Evolutionary conservation across 257 asterid genomes (phyloP).

Genomic region (Paulownia fortunei): DNA sequence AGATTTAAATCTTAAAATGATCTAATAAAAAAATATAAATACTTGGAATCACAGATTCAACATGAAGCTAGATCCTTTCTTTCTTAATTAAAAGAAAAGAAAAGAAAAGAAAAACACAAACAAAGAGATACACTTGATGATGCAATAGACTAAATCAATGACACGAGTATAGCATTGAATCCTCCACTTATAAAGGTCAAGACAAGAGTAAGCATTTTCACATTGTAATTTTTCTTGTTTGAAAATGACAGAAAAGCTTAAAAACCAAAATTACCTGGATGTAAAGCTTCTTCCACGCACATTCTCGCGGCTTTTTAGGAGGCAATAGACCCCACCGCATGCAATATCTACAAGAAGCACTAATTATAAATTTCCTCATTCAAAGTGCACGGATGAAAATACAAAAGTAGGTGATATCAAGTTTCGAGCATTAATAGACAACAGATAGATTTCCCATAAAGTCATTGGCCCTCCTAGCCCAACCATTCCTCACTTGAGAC

Average conservation of each 20-base stretch:
- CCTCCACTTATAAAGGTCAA: not conserved
- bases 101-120: not conserved
- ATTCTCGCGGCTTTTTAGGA: conserved; percentile 75
- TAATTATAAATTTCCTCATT: not conserved
- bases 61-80: not conserved
- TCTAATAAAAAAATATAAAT: not conserved
- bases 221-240: not conserved
- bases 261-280: conserved; percentile 42
- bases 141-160: conserved; percentile 8
- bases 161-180: not conserved
- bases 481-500: not conserved
- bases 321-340: conserved; percentile 94
- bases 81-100: not conserved
- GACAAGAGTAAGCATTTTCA: not conserved
- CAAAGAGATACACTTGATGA: not conserved
- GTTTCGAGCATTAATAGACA: not conserved
- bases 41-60: not conserved
- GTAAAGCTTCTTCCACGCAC: conserved; percentile 90
- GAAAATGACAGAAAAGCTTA: conserved; percentile 5
- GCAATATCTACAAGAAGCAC: conserved; percentile 53
- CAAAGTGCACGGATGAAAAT: not conserved
- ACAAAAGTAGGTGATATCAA: conserved; percentile 2
- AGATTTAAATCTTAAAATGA: conserved; percentile 8
- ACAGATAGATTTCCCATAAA: not conserved
- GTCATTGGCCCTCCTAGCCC: not conserved